phyloP scores from a whole-genome alignment of 331 rosid species.

The Pyracantha coccinea region DNA sequence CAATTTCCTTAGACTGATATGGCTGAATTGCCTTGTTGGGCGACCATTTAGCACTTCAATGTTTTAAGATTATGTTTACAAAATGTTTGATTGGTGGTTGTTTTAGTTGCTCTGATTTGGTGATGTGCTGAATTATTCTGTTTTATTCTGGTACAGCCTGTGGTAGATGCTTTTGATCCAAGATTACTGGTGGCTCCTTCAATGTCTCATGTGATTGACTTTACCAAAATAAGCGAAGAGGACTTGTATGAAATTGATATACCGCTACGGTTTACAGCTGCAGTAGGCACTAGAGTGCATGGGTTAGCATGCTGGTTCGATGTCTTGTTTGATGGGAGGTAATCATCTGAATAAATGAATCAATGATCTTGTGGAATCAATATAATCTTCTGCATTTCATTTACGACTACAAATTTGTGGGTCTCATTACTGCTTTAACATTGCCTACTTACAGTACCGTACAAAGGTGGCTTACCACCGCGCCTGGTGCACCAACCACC shows the following conservation, averaged over 20 bases:
- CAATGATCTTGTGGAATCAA: not conserved
- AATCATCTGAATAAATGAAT: slow-evolving; percentile 9
- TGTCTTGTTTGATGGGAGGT: slow-evolving; percentile 95
- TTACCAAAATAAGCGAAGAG: slow-evolving; percentile 75
- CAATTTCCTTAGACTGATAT: not conserved
- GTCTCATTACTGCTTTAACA: slow-evolving; percentile 2
- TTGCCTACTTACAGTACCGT: slow-evolving; percentile 51
- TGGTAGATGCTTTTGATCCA: slow-evolving; percentile 98
- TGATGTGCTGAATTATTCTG: not conserved
- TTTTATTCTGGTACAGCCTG: slow-evolving; percentile 56
- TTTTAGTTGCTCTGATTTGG: not conserved
- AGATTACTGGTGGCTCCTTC: slow-evolving; percentile 82
- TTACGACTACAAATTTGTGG: not conserved
- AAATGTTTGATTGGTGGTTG: not conserved
- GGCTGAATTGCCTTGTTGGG: not conserved
- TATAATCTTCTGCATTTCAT: not conserved
- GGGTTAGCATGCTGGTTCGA: slow-evolving; percentile 99
- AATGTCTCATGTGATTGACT: slow-evolving; percentile 71
- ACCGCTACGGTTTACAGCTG: slow-evolving; percentile 68
- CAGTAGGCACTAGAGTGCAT: slow-evolving; percentile 90
- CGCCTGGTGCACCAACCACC: slow-evolving; percentile 95
- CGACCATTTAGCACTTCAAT: not conserved
- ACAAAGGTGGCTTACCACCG: slow-evolving; percentile 96
- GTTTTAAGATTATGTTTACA: not conserved
- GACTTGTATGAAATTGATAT: slow-evolving; percentile 82